These are phyloP conservation scores for Floccularia luteovirens DNA, from an alignment of 768 basidiomycete genomes.

Conservation along the genomic window DNA sequence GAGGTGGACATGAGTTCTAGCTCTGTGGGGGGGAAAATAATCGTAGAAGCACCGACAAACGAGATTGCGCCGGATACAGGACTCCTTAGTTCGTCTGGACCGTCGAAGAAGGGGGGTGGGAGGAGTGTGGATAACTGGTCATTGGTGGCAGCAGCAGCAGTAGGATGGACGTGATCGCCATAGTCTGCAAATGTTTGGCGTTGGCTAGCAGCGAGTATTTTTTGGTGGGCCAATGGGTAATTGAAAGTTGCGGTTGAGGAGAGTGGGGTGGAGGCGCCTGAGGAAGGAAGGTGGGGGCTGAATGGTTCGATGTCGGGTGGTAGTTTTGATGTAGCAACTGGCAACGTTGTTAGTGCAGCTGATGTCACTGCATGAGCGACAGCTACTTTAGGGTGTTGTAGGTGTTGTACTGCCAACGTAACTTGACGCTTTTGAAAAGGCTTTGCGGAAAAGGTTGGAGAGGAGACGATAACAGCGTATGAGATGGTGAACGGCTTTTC, in stretches of 20 bases:
- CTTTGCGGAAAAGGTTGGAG: conserved; percentile 26
- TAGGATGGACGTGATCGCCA: conserved; percentile 10
- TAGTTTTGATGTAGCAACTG: conserved; percentile 7
- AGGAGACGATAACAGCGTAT: conserved; percentile 46
- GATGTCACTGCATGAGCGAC: too few species aligned
- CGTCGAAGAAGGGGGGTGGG: conserved; percentile 41
- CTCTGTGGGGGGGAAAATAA: conserved; percentile 36
- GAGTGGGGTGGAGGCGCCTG: conserved; percentile 49
- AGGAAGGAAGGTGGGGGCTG: conserved; percentile 30
- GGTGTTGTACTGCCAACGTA: conserved; percentile 58
- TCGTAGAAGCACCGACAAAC: conserved; percentile 44
- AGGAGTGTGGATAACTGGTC: conserved; percentile 14
- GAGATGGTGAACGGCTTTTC: conserved; percentile 55
- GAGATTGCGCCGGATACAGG: conserved; percentile 23
- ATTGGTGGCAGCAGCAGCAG: too few species aligned
- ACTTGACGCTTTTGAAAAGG: conserved; percentile 29
- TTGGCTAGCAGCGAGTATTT: conserved; percentile 36
- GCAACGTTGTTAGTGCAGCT: conserved; percentile 2
- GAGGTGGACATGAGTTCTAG: too few species aligned
- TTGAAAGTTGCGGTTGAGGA: conserved; percentile 40
- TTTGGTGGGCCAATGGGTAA: conserved; percentile 44
- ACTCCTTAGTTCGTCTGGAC: conserved; percentile 23
- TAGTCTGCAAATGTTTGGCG: conserved; percentile 11
- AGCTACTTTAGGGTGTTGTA: conserved; percentile 33
- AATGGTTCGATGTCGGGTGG: conserved; percentile 12